Percentiles rank a stretch among this genome's conserved stretches.
phyloP scores from a whole-genome alignment of 805 yeast genomes.

The Cyberlindnera xishuangbannaensis region DNA sequence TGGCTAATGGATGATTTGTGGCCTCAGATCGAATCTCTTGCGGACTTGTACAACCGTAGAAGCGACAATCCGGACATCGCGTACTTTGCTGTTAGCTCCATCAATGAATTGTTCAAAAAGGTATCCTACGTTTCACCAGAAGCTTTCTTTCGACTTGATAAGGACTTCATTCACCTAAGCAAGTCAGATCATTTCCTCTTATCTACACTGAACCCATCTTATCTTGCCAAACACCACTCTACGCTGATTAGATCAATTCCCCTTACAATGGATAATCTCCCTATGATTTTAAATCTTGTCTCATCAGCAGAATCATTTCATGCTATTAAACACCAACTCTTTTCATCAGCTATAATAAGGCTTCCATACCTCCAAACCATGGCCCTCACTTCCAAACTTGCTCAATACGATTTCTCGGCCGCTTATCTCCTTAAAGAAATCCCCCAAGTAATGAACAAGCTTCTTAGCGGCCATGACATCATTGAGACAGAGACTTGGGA shows the following conservation, averaged over 20 bases:
- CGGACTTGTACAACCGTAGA: slow-evolving; percentile 11
- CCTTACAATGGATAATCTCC: slow-evolving; percentile 10
- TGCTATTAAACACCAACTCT: slow-evolving; percentile 7
- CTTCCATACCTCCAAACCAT: slow-evolving; percentile 21
- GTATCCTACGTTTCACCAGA: slow-evolving; percentile 14
- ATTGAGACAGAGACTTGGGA: slow-evolving; percentile 18
- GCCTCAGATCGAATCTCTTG: slow-evolving; percentile 10
- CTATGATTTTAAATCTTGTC: slow-evolving; percentile 14
- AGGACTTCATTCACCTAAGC: slow-evolving; percentile 6
- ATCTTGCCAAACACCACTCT: slow-evolving; percentile 11
- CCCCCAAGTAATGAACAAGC: slow-evolving; percentile 23
- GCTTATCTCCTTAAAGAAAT: slow-evolving; percentile 12
- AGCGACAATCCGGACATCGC: slow-evolving; percentile 12
- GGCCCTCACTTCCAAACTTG: slow-evolving; percentile 9
- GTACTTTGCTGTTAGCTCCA: slow-evolving; percentile 13
- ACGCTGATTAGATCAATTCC: slow-evolving; percentile 8
- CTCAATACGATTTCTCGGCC: slow-evolving; percentile 10
- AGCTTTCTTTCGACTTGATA: slow-evolving; percentile 7
- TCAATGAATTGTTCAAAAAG: slow-evolving; percentile 12
- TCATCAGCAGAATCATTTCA: slow-evolving; percentile 6
- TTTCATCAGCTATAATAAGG: slow-evolving; percentile 7
- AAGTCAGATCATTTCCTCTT: slow-evolving; percentile 9
- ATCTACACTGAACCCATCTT: slow-evolving; percentile 15
- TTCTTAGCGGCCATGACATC: slow-evolving; percentile 15
- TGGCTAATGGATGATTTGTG: slow-evolving; percentile 16